These are phyloP conservation scores for Paramecium pentaurelia DNA, from an alignment of 73 alveolate species.

Conservation along the genomic window DNA sequence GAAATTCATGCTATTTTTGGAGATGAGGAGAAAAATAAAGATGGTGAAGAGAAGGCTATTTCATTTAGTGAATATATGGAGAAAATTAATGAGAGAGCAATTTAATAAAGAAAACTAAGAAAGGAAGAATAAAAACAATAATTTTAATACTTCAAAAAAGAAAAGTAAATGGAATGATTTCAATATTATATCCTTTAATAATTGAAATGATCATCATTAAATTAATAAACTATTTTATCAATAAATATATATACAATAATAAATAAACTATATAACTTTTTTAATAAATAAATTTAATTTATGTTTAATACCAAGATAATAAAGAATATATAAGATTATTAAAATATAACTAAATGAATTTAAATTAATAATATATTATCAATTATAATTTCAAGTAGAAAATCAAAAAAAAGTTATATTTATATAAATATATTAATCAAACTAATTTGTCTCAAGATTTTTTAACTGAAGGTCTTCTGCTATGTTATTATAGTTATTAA, in stretches of 20 bases:
- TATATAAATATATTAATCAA: neutral
- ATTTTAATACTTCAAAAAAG: constrained; percentile 35
- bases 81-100: constrained; percentile 73
- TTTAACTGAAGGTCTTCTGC: constrained; percentile 14
- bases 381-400: neutral
- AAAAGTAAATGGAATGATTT: neutral
- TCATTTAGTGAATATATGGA: constrained; percentile 74
- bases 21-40: constrained; percentile 66
- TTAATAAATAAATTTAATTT: too few species aligned
- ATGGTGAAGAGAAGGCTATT: constrained; percentile 71
- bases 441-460: neutral
- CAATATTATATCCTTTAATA: neutral
- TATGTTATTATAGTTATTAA: neutral
- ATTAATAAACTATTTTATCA: neutral
- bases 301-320: too few species aligned
- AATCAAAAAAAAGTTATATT: neutral
- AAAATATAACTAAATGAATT: too few species aligned
- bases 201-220: neutral
- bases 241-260: neutral
- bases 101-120: constrained; percentile 66
- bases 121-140: constrained; percentile 49
- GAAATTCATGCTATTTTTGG: constrained; percentile 84
- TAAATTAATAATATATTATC: neutral
- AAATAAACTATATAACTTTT: neutral
- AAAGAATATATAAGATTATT: too few species aligned